These are phyloP conservation scores for Cladosporium velox DNA, from an alignment of 2,329 filamentous ascomycete genomes.

Conservation along the genomic window DNA sequence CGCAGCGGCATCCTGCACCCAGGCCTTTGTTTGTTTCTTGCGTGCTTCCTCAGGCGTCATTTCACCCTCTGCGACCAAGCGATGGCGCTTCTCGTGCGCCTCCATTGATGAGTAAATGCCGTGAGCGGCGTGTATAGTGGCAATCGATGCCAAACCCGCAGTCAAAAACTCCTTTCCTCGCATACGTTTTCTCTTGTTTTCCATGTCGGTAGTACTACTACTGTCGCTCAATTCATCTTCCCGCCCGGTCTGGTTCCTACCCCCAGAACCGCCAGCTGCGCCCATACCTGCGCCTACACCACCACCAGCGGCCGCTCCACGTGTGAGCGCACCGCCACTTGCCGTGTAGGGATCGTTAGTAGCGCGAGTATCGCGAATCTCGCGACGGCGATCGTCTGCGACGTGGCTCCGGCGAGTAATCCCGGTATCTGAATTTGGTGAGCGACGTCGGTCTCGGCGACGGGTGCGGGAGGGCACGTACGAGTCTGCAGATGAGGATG, in stretches of 20 bases:
- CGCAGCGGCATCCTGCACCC: conserved; percentile 65
- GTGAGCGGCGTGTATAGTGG: conserved; percentile 69
- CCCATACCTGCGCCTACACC: conserved; percentile 36
- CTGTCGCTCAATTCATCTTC: conserved; percentile 34
- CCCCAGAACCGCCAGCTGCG: conserved; percentile 24
- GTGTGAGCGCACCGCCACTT: conserved; percentile 45
- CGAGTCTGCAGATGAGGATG: conserved; percentile 52
- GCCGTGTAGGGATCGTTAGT: conserved; percentile 42
- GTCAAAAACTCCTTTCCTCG: conserved; percentile 67
- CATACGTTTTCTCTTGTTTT: conserved; percentile 63
- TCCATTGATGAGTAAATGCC: conserved; percentile 65
- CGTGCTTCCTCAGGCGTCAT: conserved; percentile 64
- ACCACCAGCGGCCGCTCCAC: conserved; percentile 41
- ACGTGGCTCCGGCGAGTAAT: conserved; percentile 39
- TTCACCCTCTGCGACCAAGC: conserved; percentile 62
- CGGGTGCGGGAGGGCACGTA: conserved; percentile 53
- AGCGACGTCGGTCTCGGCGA: conserved; percentile 43
- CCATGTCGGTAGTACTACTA: conserved; percentile 56
- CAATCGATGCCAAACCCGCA: conserved; percentile 66
- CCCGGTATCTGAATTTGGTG: conserved; percentile 43
- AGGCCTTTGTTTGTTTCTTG: conserved; percentile 64
- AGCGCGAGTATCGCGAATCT: conserved; percentile 34
- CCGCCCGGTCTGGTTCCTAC: conserved; percentile 22
- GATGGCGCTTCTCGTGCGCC: conserved; percentile 61
- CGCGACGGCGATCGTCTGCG: conserved; percentile 37